Evolutionary conservation across 768 basidiomycete genomes (phyloP).

Genomic region (Mycena olivaceomarginata): DNA sequence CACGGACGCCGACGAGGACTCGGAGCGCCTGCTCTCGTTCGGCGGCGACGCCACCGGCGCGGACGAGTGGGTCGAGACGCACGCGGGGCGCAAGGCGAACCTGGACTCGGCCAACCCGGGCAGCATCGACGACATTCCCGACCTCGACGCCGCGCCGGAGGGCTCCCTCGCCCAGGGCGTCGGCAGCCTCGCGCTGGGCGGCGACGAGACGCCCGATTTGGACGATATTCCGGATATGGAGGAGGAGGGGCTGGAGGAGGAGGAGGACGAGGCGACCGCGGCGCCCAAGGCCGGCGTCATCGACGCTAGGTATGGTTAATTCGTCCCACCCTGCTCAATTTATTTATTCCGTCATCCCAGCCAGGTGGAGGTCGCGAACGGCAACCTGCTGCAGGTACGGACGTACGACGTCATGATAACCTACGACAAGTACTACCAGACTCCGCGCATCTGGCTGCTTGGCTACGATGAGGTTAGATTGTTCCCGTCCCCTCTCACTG

Average conservation of each 20-base stretch:
- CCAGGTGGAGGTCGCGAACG: slow-evolving; percentile 79
- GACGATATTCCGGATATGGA: slow-evolving; percentile 99
- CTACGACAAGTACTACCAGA: slow-evolving; percentile 99
- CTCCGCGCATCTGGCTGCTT: slow-evolving; percentile 97
- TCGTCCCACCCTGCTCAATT: not conserved
- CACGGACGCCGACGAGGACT: slow-evolving; percentile 97
- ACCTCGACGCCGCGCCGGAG: slow-evolving; percentile 76
- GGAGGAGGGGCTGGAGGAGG: slow-evolving; percentile 90
- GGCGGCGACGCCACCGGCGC: slow-evolving; percentile 79
- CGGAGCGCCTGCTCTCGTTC: slow-evolving; percentile 93
- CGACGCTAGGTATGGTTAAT: slow-evolving; percentile 68
- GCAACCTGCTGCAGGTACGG: slow-evolving; percentile 94
- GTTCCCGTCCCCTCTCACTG: not conserved
- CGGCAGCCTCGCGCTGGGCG: slow-evolving; percentile 65
- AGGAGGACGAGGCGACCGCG: slow-evolving; percentile 89
- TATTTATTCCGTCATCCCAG: slow-evolving; percentile 57
- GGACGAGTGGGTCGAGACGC: slow-evolving; percentile 99
- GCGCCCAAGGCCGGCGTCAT: slow-evolving; percentile 70
- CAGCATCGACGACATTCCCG: slow-evolving; percentile 91
- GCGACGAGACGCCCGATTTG: slow-evolving; percentile 83
- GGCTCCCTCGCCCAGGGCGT: slow-evolving; percentile 62
- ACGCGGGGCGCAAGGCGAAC: slow-evolving; percentile 82
- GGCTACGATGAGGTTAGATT: slow-evolving; percentile 93
- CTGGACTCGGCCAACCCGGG: slow-evolving; percentile 76
- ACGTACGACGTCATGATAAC: slow-evolving; percentile 99